A percentile compares a stretch with the other conserved stretches of the same genome.
Conservation (phyloP, 2,329 filamentous ascomycete genomes). For the Aspergillus sp. region DNA sequence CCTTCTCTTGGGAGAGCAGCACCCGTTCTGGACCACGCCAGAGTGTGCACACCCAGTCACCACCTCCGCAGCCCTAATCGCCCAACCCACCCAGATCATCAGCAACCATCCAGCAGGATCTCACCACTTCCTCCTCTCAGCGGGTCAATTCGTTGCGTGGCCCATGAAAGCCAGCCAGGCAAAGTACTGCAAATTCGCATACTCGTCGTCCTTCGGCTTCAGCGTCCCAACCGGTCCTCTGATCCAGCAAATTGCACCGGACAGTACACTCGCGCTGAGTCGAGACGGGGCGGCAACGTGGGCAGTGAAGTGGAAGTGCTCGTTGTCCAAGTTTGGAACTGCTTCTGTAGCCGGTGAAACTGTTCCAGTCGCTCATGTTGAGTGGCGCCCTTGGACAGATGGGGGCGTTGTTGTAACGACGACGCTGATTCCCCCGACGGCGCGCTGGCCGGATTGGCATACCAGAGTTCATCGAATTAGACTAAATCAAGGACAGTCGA, state of each 20-base stretch:
- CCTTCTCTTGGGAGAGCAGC: neutral
- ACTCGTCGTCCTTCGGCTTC: constrained; percentile 50
- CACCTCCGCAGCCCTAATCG: neutral
- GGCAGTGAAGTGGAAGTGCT: constrained; percentile 9
- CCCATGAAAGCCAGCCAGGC: constrained; percentile 28
- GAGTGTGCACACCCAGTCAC: neutral
- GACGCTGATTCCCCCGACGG: constrained; percentile 28
- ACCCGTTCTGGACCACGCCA: constrained; percentile 3
- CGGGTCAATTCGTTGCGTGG: constrained; percentile 19
- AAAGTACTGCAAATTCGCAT: constrained; percentile 50
- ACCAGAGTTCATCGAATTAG: constrained; percentile 27
- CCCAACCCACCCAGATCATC: constrained; percentile 12
- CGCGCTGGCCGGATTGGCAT: constrained; percentile 34
- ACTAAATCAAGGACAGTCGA: neutral
- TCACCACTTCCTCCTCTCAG: constrained; percentile 20
- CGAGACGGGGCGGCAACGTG: constrained; percentile 4
- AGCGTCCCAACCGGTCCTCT: constrained; percentile 37
- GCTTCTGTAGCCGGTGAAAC: neutral
- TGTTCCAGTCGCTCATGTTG: neutral
- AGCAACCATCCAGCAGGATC: constrained; percentile 8
- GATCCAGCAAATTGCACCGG: constrained; percentile 15
- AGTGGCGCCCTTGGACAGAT: constrained; percentile 7
- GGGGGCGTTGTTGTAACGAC: constrained; percentile 23
- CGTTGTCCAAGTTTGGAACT: neutral
- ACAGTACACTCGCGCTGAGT: constrained; percentile 7